Percentiles rank a stretch among this genome's conserved stretches.
Evolutionary conservation across 2,329 filamentous ascomycete species (phyloP).

Genomic region (Thielaviopsis euricoi): DNA sequence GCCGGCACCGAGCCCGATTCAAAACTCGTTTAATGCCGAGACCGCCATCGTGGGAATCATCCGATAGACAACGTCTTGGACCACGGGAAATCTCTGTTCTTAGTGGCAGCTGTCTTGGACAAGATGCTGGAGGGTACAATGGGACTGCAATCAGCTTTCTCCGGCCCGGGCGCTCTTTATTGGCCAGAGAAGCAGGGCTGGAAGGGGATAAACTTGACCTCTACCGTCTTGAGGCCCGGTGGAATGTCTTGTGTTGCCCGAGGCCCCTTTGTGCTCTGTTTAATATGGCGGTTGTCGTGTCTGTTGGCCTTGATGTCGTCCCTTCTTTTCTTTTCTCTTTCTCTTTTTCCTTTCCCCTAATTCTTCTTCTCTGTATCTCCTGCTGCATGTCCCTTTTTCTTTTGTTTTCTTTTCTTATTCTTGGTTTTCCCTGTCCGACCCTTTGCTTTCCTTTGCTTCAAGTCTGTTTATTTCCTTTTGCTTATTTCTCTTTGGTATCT

Average conservation of each 20-base stretch:
- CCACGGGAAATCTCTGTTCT: background rate
- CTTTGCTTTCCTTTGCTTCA: background rate
- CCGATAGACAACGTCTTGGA: background rate
- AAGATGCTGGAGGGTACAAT: background rate
- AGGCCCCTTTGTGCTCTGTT: background rate
- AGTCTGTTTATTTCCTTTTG: background rate
- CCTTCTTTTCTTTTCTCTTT: conserved; percentile 1
- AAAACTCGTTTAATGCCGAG: too few species aligned
- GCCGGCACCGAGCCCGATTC: too few species aligned
- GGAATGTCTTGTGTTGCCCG: background rate
- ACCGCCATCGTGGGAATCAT: too few species aligned
- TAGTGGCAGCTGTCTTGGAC: background rate
- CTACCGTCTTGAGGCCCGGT: background rate
- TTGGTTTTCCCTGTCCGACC: background rate
- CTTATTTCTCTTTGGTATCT: background rate
- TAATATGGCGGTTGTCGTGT: background rate
- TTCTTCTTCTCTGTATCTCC: background rate
- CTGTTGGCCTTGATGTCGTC: conserved; percentile 3
- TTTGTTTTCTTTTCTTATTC: background rate
- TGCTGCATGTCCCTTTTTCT: background rate
- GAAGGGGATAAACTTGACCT: background rate
- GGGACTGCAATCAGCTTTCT: background rate
- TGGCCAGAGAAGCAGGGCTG: background rate
- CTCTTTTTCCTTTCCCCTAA: background rate
- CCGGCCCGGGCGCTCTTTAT: background rate